A percentile compares a stretch with the other conserved stretches of the same genome.
Conservation (phyloP, 2,329 filamentous ascomycete species). For the Onygenales sp. region DNA sequence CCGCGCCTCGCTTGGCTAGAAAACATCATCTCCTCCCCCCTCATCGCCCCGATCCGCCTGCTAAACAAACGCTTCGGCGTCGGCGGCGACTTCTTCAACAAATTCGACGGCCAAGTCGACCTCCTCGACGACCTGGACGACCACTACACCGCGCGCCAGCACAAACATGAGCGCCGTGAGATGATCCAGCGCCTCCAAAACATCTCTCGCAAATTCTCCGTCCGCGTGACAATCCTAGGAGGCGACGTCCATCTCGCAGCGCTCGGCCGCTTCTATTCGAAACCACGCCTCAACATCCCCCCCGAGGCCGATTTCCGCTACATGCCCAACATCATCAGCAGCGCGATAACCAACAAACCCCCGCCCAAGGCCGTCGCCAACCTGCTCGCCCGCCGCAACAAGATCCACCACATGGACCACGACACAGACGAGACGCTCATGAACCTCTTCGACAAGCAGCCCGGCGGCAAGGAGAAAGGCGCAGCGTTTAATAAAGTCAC, state of each 20-base stretch:
- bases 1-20: slow-evolving; percentile 88
- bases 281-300: slow-evolving; percentile 46
- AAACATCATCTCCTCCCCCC: slow-evolving; percentile 75
- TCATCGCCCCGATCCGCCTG: slow-evolving; percentile 83
- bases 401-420: slow-evolving; percentile 54
- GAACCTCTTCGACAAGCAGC: slow-evolving; percentile 53
- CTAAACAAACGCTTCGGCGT: slow-evolving; percentile 84
- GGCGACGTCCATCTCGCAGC: slow-evolving; percentile 58
- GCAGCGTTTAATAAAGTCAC: slow-evolving; percentile 70
- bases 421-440: slow-evolving; percentile 57
- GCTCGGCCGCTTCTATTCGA: slow-evolving; percentile 55
- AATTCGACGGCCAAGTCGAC: slow-evolving; percentile 72
- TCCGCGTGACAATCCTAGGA: slow-evolving; percentile 53
- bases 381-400: slow-evolving; percentile 52
- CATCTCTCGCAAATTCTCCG: slow-evolving; percentile 44
- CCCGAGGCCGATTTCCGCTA: slow-evolving; percentile 52
- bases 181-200: slow-evolving; percentile 58
- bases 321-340: slow-evolving; percentile 56
- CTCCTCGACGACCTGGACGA: slow-evolving; percentile 57
- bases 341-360: slow-evolving; percentile 59
- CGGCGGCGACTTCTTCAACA: slow-evolving; percentile 78
- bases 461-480: slow-evolving; percentile 51
- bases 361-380: slow-evolving; percentile 58
- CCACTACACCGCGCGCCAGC: slow-evolving; percentile 78
- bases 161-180: slow-evolving; percentile 76